Percentiles rank a stretch among this genome's conserved stretches.
phyloP scores from a whole-genome alignment of 345 rosid species.

The Mercurialis annua region DNA sequence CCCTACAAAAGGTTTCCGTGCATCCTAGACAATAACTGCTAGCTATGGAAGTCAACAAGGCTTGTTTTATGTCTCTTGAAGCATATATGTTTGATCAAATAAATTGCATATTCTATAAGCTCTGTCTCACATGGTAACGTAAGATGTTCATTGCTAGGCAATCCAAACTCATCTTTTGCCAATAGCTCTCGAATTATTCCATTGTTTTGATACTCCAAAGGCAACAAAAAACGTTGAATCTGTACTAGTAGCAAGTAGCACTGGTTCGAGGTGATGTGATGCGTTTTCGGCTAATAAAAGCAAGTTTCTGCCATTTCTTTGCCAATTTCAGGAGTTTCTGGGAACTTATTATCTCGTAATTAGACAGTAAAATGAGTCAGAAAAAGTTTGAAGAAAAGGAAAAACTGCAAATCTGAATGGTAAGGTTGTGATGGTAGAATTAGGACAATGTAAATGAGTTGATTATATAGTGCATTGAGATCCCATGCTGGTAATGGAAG shows the following conservation, averaged over 20 bases:
- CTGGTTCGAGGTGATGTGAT: neutral
- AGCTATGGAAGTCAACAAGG: neutral
- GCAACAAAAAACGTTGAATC: slow-evolving; percentile 3
- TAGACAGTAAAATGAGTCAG: neutral
- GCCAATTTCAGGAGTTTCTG: slow-evolving; percentile 10
- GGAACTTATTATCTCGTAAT: slow-evolving; percentile 5
- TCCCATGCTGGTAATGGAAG: neutral
- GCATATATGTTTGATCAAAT: slow-evolving; percentile 4
- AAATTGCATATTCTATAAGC: slow-evolving; percentile 2
- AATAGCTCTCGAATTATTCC: neutral
- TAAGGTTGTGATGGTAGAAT: neutral
- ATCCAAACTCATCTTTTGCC: slow-evolving; percentile 11
- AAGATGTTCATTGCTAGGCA: neutral
- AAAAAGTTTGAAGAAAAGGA: neutral
- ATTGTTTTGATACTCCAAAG: slow-evolving; percentile 1
- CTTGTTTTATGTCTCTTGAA: neutral
- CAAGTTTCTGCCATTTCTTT: slow-evolving; percentile 11
- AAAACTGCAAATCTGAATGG: neutral
- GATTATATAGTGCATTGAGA: neutral
- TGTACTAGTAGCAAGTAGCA: too few relatives aligned
- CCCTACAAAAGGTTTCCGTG: too few relatives aligned
- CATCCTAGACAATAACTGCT: too few relatives aligned
- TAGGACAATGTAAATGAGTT: neutral
- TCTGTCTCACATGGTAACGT: neutral
- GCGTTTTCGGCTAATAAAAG: slow-evolving; percentile 1